Evolutionary conservation across 2,329 filamentous ascomycete genomes (phyloP).

Genomic region (Aspergillus tamarii): DNA sequence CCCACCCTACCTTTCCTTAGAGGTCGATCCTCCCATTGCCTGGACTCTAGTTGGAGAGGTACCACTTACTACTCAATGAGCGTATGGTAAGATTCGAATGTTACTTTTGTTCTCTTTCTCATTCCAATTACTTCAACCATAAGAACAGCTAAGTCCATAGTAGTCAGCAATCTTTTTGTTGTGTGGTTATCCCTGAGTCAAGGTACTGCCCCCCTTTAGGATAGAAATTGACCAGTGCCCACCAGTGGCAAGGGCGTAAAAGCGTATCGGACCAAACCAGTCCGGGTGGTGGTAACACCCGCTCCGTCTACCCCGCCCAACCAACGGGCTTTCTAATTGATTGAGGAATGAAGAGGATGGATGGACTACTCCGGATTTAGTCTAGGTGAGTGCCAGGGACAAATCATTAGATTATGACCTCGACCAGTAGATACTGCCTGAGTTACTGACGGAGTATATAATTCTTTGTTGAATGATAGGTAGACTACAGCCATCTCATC

Average conservation of each 20-base stretch:
- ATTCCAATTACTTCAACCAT: not conserved
- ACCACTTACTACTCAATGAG: not conserved
- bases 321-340: not conserved
- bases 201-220: not conserved
- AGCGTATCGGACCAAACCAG: constrained; percentile 22
- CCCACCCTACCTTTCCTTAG: not conserved
- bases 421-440: not conserved
- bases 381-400: not conserved
- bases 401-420: not conserved
- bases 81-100: not conserved
- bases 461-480: not conserved
- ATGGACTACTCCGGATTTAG: not conserved
- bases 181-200: too few species aligned
- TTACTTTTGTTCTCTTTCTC: not conserved
- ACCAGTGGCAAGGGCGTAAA: constrained; percentile 14
- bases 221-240: not conserved
- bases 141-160: not conserved
- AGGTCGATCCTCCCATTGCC: not conserved
- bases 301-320: constrained; percentile 9
- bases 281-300: constrained; percentile 23
- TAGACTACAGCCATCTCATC: not conserved
- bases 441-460: not conserved
- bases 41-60: not conserved
- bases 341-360: constrained; percentile 1
- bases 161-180: not conserved